phyloP scores from a whole-genome alignment of 441 rosid genomes.

The Jatropha multifida region DNA sequence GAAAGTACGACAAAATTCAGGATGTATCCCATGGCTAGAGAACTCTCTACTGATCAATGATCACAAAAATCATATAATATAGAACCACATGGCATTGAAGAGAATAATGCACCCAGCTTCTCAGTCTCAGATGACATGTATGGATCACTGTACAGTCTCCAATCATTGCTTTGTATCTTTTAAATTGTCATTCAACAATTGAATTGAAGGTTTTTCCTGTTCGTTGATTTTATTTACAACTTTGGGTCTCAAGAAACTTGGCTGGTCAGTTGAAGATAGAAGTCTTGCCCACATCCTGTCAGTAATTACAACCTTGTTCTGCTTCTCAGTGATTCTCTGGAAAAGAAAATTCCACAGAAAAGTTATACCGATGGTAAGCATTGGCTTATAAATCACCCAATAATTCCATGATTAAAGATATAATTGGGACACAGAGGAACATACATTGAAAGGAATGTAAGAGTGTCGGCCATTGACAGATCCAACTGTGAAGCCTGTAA shows the following conservation, averaged over 20 bases:
- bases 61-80: not conserved
- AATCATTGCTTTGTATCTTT: not conserved
- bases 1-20: no score
- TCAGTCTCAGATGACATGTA: not conserved
- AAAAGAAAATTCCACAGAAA: slow-evolving; percentile 1
- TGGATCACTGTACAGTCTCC: not conserved
- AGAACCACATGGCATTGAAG: not conserved
- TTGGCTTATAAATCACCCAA: not conserved
- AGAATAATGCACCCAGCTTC: not conserved
- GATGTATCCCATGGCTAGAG: no score
- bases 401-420: not conserved
- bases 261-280: slow-evolving; percentile 85
- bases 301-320: slow-evolving; percentile 76
- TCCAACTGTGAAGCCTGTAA: slow-evolving; percentile 67
- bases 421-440: slow-evolving; percentile 22
- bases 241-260: slow-evolving; percentile 55
- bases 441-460: slow-evolving; percentile 74
- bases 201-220: slow-evolving; percentile 21
- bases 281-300: slow-evolving; percentile 94
- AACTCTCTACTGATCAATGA: not conserved
- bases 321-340: slow-evolving; percentile 69
- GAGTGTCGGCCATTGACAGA: slow-evolving; percentile 72
- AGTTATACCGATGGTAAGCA: no score
- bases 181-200: slow-evolving; percentile 6
- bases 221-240: slow-evolving; percentile 19